Evolutionary conservation across 1,284 basidiomycete genomes (phyloP).

Genomic region (Apiotrichum mycotoxinovorans): DNA sequence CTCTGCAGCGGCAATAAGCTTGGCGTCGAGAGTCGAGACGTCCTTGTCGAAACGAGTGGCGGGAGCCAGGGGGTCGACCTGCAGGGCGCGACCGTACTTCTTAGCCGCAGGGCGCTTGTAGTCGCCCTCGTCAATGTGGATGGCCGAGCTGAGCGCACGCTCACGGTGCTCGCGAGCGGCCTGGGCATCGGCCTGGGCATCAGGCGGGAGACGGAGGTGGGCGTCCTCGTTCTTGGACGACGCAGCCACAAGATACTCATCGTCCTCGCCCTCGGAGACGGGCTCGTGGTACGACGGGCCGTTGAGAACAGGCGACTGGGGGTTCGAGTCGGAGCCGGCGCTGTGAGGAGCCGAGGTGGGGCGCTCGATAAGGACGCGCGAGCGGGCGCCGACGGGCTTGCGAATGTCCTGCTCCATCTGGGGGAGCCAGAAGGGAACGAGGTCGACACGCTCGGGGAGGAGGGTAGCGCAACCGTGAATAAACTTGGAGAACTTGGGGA

Average conservation of each 20-base stretch:
- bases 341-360: constrained; percentile 53
- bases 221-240: constrained; percentile 63
- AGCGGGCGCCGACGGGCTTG: constrained; percentile 74
- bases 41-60: constrained; percentile 74
- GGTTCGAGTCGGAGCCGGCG: constrained; percentile 48
- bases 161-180: constrained; percentile 80
- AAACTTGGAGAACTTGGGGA: constrained; percentile 82
- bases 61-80: constrained; percentile 79
- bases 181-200: constrained; percentile 70
- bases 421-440: constrained; percentile 95
- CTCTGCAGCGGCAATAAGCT: constrained; percentile 56
- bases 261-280: constrained; percentile 72
- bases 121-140: constrained; percentile 19
- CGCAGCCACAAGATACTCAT: constrained; percentile 66
- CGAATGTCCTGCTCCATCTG: constrained; percentile 89
- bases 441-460: constrained; percentile 86
- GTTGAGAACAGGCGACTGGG: constrained; percentile 30
- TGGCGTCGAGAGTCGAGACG: constrained; percentile 43
- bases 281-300: constrained; percentile 69
- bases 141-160: constrained; percentile 62
- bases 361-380: constrained; percentile 65
- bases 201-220: constrained; percentile 67
- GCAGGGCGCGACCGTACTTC: constrained; percentile 54
- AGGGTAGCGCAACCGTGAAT: constrained; percentile 96
- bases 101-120: constrained; percentile 20